Conservation (phyloP, 2,329 filamentous ascomycete genomes). For the Apiospora aurea region DNA sequence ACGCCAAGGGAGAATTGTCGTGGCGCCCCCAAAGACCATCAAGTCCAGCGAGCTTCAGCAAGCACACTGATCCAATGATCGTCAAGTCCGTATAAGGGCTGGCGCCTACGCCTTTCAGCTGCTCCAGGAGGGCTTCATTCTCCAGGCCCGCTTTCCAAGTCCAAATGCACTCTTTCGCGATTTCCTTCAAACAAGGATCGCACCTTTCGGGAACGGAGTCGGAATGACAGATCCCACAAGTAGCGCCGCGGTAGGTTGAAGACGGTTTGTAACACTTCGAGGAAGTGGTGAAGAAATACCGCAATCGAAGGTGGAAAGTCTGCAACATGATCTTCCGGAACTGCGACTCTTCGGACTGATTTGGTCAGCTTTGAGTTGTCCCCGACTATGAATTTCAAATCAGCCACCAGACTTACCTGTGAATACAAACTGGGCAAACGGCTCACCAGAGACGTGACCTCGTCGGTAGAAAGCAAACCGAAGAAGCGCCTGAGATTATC, state of each 20-base stretch:
- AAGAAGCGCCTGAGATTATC: constrained; percentile 55
- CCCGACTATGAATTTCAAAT: background rate
- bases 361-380: constrained; percentile 29
- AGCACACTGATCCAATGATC: constrained; percentile 37
- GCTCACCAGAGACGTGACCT: constrained; percentile 47
- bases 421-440: constrained; percentile 37
- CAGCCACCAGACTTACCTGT: constrained; percentile 37
- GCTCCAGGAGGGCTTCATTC: constrained; percentile 28
- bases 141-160: constrained; percentile 32
- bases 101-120: constrained; percentile 28
- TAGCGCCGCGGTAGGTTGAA: background rate
- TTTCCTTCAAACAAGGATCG: constrained; percentile 33
- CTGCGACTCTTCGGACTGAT: constrained; percentile 17
- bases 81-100: constrained; percentile 37
- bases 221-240: constrained; percentile 24
- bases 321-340: constrained; percentile 26
- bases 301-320: constrained; percentile 25
- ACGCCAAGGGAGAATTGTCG: constrained; percentile 33
- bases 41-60: constrained; percentile 38
- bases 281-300: constrained; percentile 26
- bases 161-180: constrained; percentile 33
- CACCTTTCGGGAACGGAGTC: constrained; percentile 27
- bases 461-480: constrained; percentile 49
- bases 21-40: constrained; percentile 22
- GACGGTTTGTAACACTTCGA: background rate